phyloP scores from a whole-genome alignment of 2,329 filamentous ascomycete species.

The Purpureocillium takamizusanense region DNA sequence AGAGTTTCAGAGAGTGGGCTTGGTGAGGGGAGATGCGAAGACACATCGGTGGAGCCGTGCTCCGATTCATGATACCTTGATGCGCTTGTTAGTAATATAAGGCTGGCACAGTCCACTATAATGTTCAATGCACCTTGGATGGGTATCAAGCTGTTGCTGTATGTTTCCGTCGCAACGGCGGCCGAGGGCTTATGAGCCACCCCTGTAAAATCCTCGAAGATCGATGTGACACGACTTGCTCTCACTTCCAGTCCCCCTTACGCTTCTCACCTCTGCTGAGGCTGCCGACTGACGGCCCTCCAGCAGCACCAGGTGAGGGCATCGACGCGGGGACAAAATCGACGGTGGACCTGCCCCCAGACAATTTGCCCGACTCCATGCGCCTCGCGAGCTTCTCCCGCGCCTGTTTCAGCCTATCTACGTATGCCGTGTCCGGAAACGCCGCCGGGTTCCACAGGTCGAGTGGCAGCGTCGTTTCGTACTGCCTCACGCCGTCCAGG shows the following conservation, averaged over 20 bases:
- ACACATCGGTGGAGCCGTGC: conserved; percentile 11
- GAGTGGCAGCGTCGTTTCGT: conserved; percentile 49
- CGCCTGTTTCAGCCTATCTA: conserved; percentile 37
- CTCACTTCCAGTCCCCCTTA: conserved; percentile 23
- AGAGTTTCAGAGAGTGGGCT: background rate
- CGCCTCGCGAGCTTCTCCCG: conserved; percentile 37
- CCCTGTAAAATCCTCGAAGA: too few species aligned
- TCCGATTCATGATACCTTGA: conserved; percentile 22
- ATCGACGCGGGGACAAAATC: conserved; percentile 38
- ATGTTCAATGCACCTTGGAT: conserved; percentile 5
- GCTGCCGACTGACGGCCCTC: conserved; percentile 10
- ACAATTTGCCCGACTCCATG: conserved; percentile 31
- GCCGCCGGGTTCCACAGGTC: conserved; percentile 49
- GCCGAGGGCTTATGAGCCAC: too few species aligned
- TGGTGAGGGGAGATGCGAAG: background rate
- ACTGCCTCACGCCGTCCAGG: conserved; percentile 44
- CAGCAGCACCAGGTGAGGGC: conserved; percentile 10
- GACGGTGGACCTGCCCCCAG: conserved; percentile 31
- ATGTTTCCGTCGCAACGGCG: background rate
- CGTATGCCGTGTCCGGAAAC: conserved; percentile 47
- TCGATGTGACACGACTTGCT: background rate
- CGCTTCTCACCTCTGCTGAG: conserved; percentile 20
- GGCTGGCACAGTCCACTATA: conserved; percentile 9
- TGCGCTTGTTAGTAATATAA: conserved; percentile 9
- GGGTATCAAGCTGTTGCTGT: conserved; percentile 1